Percentiles rank a stretch among this genome's conserved stretches.
Evolutionary conservation across 2,329 filamentous ascomycete species (phyloP).

Genomic region (Rhinocladiella similis): DNA sequence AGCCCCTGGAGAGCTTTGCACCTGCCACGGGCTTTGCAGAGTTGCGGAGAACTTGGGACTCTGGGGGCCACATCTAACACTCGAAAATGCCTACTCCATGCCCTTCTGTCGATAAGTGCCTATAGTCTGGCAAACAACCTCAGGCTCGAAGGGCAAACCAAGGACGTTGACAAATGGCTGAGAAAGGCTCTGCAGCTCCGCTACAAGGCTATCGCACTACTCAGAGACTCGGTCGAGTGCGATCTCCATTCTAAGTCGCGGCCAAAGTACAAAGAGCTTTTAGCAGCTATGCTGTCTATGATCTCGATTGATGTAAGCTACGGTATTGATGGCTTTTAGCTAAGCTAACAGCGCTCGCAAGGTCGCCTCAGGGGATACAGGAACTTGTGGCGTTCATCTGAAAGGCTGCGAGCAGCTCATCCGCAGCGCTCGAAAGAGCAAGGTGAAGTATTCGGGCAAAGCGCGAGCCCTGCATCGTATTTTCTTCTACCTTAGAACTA

Average conservation of each 20-base stretch:
- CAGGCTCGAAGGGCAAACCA: not conserved
- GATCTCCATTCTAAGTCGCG: conserved; percentile 1
- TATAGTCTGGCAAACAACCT: conserved; percentile 1
- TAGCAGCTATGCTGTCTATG: conserved; percentile 9
- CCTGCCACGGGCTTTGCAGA: conserved; percentile 6
- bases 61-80: conserved; percentile 3
- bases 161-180: conserved; percentile 1
- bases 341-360: not conserved
- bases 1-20: conserved; percentile 7
- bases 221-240: not conserved
- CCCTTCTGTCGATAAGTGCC: conserved; percentile 1
- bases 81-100: conserved; percentile 1
- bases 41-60: not conserved
- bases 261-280: conserved; percentile 6
- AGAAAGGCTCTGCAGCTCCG: conserved; percentile 2
- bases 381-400: conserved; percentile 1
- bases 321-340: not conserved
- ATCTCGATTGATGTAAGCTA: conserved; percentile 3
- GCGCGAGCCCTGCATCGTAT: conserved; percentile 6
- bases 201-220: not conserved
- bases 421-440: conserved; percentile 3
- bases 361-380: conserved; percentile 7
- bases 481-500: conserved; percentile 5
- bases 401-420: conserved; percentile 6
- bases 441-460: conserved; percentile 5